Conservation (phyloP, 495 filamentous ascomycete genomes). For the Penicillium macrosclerotiorum region DNA sequence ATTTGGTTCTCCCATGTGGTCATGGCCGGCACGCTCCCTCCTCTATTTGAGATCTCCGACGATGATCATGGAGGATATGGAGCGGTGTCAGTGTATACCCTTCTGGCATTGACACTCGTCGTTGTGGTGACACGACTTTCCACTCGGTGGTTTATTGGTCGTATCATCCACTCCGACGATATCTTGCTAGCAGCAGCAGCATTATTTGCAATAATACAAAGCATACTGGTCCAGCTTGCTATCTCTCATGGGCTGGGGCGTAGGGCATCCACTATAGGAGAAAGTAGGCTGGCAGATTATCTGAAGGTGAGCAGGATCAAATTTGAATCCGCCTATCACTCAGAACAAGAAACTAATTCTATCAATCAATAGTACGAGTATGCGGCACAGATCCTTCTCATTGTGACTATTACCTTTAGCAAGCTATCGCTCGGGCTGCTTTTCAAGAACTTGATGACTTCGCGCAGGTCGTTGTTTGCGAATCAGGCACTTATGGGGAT, state of each 20-base stretch:
- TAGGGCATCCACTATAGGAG: constrained; percentile 12
- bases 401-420: constrained; percentile 20
- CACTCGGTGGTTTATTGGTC: constrained; percentile 27
- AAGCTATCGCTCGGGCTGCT: constrained; percentile 25
- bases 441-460: constrained; percentile 24
- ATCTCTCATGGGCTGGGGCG: constrained; percentile 26
- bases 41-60: constrained; percentile 29
- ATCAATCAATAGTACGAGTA: constrained; percentile 22
- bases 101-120: constrained; percentile 20
- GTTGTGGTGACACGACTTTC: constrained; percentile 24
- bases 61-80: constrained; percentile 29
- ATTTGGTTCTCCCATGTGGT: neutral
- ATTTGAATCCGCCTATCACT: too few relatives aligned
- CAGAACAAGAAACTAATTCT: constrained; percentile 8
- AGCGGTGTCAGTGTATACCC: constrained; percentile 26
- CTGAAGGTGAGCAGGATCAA: constrained; percentile 14
- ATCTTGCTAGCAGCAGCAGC: constrained; percentile 17
- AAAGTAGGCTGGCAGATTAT: constrained; percentile 8
- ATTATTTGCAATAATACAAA: constrained; percentile 24
- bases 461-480: constrained; percentile 5
- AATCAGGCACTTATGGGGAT: constrained; percentile 20
- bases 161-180: constrained; percentile 26
- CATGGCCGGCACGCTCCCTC: constrained; percentile 27
- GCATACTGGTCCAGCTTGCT: constrained; percentile 25
- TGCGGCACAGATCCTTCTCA: constrained; percentile 27